These are phyloP conservation scores for Davidsoniella virescens DNA, from an alignment of 2,329 filamentous ascomycete species.

Conservation along the genomic window DNA sequence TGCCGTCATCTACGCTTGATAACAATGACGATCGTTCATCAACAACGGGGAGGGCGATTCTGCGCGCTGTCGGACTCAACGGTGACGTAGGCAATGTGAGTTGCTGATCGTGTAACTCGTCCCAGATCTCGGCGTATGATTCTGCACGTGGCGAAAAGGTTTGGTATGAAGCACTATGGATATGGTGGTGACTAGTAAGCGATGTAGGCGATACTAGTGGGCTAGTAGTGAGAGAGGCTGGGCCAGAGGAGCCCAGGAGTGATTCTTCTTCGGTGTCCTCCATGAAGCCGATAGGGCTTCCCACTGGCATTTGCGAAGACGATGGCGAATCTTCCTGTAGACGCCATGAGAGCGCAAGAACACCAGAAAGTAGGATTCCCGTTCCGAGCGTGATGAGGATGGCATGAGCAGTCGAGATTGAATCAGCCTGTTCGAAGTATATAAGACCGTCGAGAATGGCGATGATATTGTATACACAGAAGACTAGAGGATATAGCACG, in stretches of 20 bases:
- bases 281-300: constrained; percentile 68
- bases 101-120: constrained; percentile 60
- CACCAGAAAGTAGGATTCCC: constrained; percentile 67
- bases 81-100: constrained; percentile 15
- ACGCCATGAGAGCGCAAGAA: constrained; percentile 85
- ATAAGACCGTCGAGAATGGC: constrained; percentile 94
- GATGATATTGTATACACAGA: constrained; percentile 98
- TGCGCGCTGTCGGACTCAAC: constrained; percentile 13
- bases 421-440: constrained; percentile 80
- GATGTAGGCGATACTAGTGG: constrained; percentile 19
- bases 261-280: constrained; percentile 43
- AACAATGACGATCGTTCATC: constrained; percentile 18
- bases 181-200: constrained; percentile 24
- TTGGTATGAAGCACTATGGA: constrained; percentile 9
- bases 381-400: constrained; percentile 77
- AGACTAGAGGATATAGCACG: constrained; percentile 89
- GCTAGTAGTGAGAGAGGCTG: constrained; percentile 16
- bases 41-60: constrained; percentile 16
- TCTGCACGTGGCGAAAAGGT: constrained; percentile 24
- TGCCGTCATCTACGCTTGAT: constrained; percentile 15
- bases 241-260: constrained; percentile 21
- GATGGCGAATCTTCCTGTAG: constrained; percentile 42
- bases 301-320: constrained; percentile 36
- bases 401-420: constrained; percentile 60
- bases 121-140: constrained; percentile 62